Evolutionary conservation across 352 stramenopile genomes (phyloP).

Genomic region (Phytophthora ramorum): DNA sequence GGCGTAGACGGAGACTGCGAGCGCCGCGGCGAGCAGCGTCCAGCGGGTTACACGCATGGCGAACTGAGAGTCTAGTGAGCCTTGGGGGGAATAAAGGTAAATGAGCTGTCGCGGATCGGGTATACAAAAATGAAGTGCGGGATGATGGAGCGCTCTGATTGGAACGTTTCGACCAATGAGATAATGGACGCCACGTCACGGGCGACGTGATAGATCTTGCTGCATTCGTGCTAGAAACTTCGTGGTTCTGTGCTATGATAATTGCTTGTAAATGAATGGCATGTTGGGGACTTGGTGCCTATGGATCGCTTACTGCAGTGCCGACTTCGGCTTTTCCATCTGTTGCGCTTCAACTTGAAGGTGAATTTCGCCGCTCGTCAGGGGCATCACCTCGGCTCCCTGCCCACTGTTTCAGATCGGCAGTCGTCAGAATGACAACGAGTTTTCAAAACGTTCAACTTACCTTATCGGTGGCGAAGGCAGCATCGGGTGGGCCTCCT

Average conservation of each 20-base stretch:
- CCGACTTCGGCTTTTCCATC: constrained; percentile 24
- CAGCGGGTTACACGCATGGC: constrained; percentile 42
- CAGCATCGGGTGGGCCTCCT: constrained; percentile 49
- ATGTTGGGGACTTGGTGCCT: not conserved
- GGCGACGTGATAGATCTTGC: constrained; percentile 1
- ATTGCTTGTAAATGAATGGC: not conserved
- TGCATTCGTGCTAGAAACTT: not conserved
- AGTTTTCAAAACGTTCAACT: not conserved
- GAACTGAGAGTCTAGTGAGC: not conserved
- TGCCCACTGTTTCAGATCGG: constrained; percentile 31
- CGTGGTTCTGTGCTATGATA: not conserved
- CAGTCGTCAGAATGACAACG: not conserved
- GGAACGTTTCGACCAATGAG: constrained; percentile 24
- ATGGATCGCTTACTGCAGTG: constrained; percentile 13
- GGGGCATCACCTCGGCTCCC: constrained; percentile 58
- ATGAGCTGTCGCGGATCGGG: constrained; percentile 11
- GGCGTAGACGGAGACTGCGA: constrained; percentile 40
- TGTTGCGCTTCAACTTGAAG: constrained; percentile 68
- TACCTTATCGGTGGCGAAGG: constrained; percentile 16
- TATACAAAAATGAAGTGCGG: constrained; percentile 25
- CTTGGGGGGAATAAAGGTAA: constrained; percentile 21
- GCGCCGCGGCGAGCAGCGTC: constrained; percentile 44
- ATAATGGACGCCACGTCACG: constrained; percentile 23
- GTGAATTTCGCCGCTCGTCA: constrained; percentile 74
- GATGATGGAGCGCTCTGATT: constrained; percentile 11